Evolutionary conservation across 2,329 filamentous ascomycete genomes (phyloP).

Genomic region (Xylariaceae sp.): DNA sequence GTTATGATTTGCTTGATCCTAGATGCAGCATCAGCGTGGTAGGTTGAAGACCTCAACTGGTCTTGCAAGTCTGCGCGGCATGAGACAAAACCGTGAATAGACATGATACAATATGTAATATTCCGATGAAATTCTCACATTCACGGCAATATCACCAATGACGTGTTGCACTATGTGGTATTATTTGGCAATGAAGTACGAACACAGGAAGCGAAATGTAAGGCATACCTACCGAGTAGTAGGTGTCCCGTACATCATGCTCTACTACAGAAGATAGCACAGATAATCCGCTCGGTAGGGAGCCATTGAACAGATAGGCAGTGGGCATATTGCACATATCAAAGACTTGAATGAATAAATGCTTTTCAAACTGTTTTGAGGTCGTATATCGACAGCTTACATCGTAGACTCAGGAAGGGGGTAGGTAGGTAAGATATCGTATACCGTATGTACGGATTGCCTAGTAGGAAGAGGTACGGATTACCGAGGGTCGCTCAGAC

Average conservation of each 20-base stretch:
- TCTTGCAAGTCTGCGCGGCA: background rate
- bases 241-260: no score
- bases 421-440: no score
- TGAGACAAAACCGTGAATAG: conserved; percentile 15
- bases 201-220: background rate
- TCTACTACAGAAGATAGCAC: no score
- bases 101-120: conserved; percentile 2
- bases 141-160: background rate
- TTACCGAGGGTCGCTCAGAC: background rate
- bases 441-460: background rate
- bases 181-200: background rate
- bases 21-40: conserved; percentile 2
- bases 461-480: background rate
- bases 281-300: no score
- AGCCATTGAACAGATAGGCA: no score
- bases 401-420: no score
- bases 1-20: conserved; percentile 3
- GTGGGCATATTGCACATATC: no score
- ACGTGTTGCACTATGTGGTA: background rate
- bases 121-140: background rate
- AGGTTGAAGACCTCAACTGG: background rate
- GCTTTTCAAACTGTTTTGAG: no score
- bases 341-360: no score
- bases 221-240: no score
- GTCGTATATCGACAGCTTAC: no score